Percentiles rank a stretch among this genome's conserved stretches.
Evolutionary conservation across 495 filamentous ascomycete genomes (phyloP).

Genomic region (Hypomontagnella monticulosa): DNA sequence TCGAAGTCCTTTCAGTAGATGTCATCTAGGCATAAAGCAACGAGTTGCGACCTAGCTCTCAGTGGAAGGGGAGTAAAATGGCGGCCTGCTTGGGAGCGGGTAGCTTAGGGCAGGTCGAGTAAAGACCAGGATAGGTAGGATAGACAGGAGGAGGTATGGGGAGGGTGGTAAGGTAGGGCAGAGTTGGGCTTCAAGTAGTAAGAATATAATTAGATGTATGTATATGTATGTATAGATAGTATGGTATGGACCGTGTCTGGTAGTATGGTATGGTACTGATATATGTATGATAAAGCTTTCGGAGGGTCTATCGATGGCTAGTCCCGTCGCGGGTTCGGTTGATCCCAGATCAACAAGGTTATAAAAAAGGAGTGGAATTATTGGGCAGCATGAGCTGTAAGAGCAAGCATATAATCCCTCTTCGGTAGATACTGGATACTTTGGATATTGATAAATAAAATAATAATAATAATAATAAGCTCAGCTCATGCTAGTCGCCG

Average conservation of each 20-base stretch:
- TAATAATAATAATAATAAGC: constrained; percentile 20
- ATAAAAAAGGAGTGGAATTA: constrained; percentile 28
- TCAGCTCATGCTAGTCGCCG: constrained; percentile 30
- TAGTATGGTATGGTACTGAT: background rate
- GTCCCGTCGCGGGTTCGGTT: constrained; percentile 38
- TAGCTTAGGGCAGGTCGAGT: constrained; percentile 31
- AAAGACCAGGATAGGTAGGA: constrained; percentile 13
- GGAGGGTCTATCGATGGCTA: constrained; percentile 26
- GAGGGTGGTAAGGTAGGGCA: constrained; percentile 32
- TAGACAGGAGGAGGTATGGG: constrained; percentile 13
- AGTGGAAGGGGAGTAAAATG: constrained; percentile 10
- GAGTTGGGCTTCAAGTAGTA: constrained; percentile 44
- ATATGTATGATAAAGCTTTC: constrained; percentile 25
- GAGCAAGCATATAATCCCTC: constrained; percentile 22
- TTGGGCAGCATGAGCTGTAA: constrained; percentile 35
- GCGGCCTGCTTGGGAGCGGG: constrained; percentile 12
- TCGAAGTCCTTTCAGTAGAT: constrained; percentile 13
- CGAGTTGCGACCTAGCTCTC: constrained; percentile 9
- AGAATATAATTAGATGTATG: constrained; percentile 38
- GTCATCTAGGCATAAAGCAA: constrained; percentile 38
- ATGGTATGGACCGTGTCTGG: constrained; percentile 15
- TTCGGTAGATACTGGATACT: constrained; percentile 35
- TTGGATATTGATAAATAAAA: constrained; percentile 15
- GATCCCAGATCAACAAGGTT: constrained; percentile 41
- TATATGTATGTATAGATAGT: background rate